These are phyloP conservation scores for Thymus mandschuricus DNA, from an alignment of 257 asterid genomes.

Conservation along the genomic window DNA sequence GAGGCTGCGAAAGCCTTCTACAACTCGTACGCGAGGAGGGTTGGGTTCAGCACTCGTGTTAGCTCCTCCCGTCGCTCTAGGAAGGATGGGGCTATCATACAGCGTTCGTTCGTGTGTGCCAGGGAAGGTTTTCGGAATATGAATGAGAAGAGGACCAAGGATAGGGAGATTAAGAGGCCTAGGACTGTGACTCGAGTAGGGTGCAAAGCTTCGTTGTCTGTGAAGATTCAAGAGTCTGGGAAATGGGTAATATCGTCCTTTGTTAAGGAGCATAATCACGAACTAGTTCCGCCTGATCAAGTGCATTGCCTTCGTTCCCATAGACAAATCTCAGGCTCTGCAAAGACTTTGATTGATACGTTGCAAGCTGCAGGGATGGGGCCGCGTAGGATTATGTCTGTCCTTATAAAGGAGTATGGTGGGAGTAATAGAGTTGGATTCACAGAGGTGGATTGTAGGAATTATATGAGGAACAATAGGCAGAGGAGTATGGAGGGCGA, in stretches of 20 bases:
- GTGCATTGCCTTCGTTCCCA: conserved; percentile 95
- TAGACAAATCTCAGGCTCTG: conserved; percentile 95
- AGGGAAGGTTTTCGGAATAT: conserved; percentile 94
- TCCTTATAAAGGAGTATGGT: conserved; percentile 92
- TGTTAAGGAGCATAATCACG: conserved; percentile 89
- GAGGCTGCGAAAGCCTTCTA: conserved; percentile 98
- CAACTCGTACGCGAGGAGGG: conserved; percentile 88
- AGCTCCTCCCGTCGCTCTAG: conserved; percentile 99
- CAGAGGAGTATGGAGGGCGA: conserved; percentile 95
- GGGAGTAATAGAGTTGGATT: conserved; percentile 95
- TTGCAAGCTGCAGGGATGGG: conserved; percentile 99
- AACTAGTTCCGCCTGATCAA: conserved; percentile 91
- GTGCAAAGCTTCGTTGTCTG: conserved; percentile 90
- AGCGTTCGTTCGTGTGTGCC: conserved; percentile 96
- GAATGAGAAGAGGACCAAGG: conserved; percentile 90
- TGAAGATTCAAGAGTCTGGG: conserved; percentile 91
- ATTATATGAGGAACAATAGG: conserved; percentile 86
- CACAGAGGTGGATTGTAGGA: conserved; percentile 96
- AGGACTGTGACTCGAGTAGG: conserved; percentile 91
- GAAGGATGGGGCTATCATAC: conserved; percentile 96
- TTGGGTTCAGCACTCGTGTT: conserved; percentile 98
- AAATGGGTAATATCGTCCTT: conserved; percentile 87
- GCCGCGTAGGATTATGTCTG: conserved; percentile 96
- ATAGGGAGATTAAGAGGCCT: conserved; percentile 90
- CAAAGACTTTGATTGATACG: conserved; percentile 91